These are phyloP conservation scores for Fusarium albidum DNA, from an alignment of 2,329 filamentous ascomycete species.

Conservation along the genomic window DNA sequence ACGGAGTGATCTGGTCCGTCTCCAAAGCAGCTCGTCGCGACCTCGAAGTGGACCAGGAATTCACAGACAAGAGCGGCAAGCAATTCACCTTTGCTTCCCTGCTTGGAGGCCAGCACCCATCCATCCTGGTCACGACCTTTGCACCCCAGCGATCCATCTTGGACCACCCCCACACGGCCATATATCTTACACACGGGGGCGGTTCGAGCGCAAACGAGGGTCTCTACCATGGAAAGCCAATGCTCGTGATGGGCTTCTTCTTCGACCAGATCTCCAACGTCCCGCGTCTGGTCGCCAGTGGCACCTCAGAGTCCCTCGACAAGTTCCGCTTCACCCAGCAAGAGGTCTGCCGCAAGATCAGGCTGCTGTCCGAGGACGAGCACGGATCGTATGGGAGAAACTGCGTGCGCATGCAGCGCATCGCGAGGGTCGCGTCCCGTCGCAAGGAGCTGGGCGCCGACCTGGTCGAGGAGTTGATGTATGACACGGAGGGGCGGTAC, in stretches of 20 bases:
- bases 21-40: constrained; percentile 32
- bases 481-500: constrained; percentile 42
- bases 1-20: constrained; percentile 49
- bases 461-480: constrained; percentile 51
- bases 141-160: constrained; percentile 51
- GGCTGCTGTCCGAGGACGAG: constrained; percentile 32
- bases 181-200: constrained; percentile 52
- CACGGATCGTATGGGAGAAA: constrained; percentile 43
- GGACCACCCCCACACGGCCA: constrained; percentile 40
- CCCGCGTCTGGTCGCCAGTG: constrained; percentile 43
- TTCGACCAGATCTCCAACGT: constrained; percentile 52
- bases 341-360: constrained; percentile 2
- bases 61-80: neutral
- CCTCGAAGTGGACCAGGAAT: constrained; percentile 16
- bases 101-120: constrained; percentile 36
- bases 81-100: constrained; percentile 22
- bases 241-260: constrained; percentile 48
- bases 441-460: constrained; percentile 49
- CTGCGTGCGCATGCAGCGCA: constrained; percentile 45
- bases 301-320: constrained; percentile 46
- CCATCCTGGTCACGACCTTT: constrained; percentile 44
- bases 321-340: constrained; percentile 36
- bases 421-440: constrained; percentile 45
- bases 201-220: constrained; percentile 51
- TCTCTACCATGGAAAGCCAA: constrained; percentile 47